A percentile compares a stretch with the other conserved stretches of the same genome.
Conservation (phyloP, 148 eudicot genomes). For the Silene latifolia region DNA sequence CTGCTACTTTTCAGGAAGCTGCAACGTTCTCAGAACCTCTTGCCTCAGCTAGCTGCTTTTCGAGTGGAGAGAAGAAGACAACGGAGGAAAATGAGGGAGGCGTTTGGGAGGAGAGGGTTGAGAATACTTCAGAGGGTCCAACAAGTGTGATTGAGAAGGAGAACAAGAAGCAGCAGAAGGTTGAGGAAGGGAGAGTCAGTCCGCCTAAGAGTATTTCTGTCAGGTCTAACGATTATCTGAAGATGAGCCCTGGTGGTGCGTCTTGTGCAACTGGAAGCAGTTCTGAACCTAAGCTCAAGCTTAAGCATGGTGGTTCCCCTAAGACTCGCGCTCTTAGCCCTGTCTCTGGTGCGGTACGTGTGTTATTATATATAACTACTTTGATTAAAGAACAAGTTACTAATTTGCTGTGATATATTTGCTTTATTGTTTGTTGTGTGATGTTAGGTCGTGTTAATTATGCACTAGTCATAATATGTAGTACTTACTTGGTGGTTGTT, state of each 20-base stretch:
- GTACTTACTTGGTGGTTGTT: background rate
- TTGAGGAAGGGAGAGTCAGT: conserved; percentile 34
- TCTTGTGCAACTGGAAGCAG: conserved; percentile 22
- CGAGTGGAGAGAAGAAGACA: conserved; percentile 19
- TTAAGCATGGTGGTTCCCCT: conserved; percentile 18
- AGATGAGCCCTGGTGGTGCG: conserved; percentile 27
- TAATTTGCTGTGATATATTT: too few relatives aligned
- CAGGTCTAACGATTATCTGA: conserved; percentile 53
- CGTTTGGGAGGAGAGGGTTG: conserved; percentile 23
- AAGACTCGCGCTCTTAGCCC: conserved; percentile 25
- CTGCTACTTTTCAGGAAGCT: conserved; percentile 13
- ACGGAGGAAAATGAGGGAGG: background rate
- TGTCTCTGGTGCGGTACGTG: conserved; percentile 28
- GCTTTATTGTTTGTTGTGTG: background rate
- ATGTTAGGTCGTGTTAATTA: conserved; percentile 7
- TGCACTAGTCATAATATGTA: background rate
- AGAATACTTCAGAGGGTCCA: conserved; percentile 24
- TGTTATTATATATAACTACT: background rate
- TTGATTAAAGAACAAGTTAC: background rate
- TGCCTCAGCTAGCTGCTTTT: background rate
- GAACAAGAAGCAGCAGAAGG: conserved; percentile 13
- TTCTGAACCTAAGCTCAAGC: conserved; percentile 16
- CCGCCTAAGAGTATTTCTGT: conserved; percentile 75
- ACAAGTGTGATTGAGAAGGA: conserved; percentile 36
- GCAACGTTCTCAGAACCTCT: conserved; percentile 14